Conservation (phyloP, 2,329 filamentous ascomycete genomes). For the Aspergillus oerlinghausenensis region DNA sequence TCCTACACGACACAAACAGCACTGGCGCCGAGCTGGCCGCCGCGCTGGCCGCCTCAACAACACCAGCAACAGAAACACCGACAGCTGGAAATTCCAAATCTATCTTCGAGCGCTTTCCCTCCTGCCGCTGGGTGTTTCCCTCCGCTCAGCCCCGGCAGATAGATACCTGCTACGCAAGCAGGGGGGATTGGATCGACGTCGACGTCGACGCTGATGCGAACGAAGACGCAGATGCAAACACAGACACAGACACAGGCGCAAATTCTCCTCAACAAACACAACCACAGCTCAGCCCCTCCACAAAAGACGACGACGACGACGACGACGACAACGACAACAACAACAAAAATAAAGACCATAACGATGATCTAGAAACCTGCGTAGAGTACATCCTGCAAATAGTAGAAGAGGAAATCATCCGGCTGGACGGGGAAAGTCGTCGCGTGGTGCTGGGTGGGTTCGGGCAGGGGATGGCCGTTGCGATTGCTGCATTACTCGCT, state of each 20-base stretch:
- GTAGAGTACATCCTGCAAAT: neutral
- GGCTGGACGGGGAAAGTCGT: neutral
- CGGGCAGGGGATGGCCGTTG: neutral
- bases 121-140: slow-evolving; percentile 2
- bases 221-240: too few species aligned
- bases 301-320: neutral
- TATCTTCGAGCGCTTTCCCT: slow-evolving; percentile 1
- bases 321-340: too few species aligned
- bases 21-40: neutral
- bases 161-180: neutral
- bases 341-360: too few species aligned
- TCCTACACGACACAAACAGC: neutral
- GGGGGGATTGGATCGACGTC: neutral
- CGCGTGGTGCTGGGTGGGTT: neutral
- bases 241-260: neutral
- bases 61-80: neutral
- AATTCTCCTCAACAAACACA: neutral
- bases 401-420: neutral
- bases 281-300: neutral
- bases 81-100: neutral
- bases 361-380: neutral
- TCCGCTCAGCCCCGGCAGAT: neutral
- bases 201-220: neutral
- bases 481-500: neutral
- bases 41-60: neutral